phyloP scores from a whole-genome alignment of 495 filamentous ascomycete species.

The Paragyromitra xinjiangensis region DNA sequence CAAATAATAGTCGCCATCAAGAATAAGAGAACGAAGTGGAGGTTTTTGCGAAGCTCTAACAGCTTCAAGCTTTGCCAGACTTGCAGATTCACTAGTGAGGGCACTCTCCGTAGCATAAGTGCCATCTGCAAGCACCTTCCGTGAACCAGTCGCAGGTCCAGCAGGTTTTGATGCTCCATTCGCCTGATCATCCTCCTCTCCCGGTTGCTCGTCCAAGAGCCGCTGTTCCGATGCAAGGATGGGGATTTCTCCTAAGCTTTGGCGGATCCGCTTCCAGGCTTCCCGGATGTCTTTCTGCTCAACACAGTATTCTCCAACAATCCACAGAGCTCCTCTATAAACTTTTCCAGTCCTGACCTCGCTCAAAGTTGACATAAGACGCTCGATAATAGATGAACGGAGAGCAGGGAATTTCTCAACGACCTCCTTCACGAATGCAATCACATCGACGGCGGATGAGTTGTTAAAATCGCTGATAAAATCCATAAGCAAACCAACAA shows the following conservation, averaged over 20 bases:
- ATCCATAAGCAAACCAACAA: slow-evolving; percentile 98
- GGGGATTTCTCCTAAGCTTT: slow-evolving; percentile 95
- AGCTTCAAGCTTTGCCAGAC: slow-evolving; percentile 89
- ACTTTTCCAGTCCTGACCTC: slow-evolving; percentile 98
- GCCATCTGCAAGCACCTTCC: slow-evolving; percentile 93
- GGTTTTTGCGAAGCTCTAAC: slow-evolving; percentile 98
- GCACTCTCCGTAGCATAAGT: slow-evolving; percentile 98
- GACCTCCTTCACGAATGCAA: slow-evolving; percentile 98
- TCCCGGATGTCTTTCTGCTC: slow-evolving; percentile 94
- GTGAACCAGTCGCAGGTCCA: slow-evolving; percentile 79
- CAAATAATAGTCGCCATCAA: slow-evolving; percentile 98
- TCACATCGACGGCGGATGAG: slow-evolving; percentile 94
- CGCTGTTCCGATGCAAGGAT: slow-evolving; percentile 96
- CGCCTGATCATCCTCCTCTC: slow-evolving; percentile 66
- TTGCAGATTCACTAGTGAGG: slow-evolving; percentile 88
- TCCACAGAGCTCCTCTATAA: slow-evolving; percentile 95
- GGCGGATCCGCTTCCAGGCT: slow-evolving; percentile 94
- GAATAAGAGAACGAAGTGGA: slow-evolving; percentile 89
- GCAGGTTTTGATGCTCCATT: slow-evolving; percentile 73
- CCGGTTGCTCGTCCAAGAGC: slow-evolving; percentile 77
- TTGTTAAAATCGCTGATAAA: slow-evolving; percentile 99
- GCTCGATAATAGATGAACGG: slow-evolving; percentile 82
- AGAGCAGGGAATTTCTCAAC: slow-evolving; percentile 97
- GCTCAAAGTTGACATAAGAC: slow-evolving; percentile 87
- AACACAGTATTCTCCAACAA: slow-evolving; percentile 95